A percentile compares a stretch with the other conserved stretches of the same genome.
phyloP scores from a whole-genome alignment of 2,329 filamentous ascomycete species.

The Penicillium aurantiogriseum region DNA sequence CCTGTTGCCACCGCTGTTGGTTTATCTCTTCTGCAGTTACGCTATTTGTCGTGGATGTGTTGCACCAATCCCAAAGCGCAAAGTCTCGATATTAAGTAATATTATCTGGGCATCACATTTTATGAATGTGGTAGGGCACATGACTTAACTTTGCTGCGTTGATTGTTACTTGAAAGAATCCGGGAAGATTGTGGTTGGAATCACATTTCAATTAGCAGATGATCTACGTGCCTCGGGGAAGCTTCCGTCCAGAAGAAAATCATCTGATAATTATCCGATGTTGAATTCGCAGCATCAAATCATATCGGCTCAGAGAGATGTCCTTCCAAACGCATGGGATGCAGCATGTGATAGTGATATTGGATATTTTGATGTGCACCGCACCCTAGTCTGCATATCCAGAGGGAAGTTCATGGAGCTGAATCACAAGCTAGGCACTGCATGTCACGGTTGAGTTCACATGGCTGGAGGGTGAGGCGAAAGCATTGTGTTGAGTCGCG shows the following conservation, averaged over 20 bases:
- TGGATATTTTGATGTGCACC: neutral
- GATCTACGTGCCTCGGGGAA: neutral
- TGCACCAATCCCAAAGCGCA: neutral
- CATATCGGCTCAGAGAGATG: too few species aligned
- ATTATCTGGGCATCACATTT: neutral
- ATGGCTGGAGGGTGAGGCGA: too few species aligned
- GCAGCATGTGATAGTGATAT: neutral
- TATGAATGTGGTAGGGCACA: neutral
- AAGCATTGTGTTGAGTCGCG: too few species aligned
- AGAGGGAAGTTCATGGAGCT: too few species aligned
- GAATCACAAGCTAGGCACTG: too few species aligned
- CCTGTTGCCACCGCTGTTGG: neutral
- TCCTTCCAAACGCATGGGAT: neutral
- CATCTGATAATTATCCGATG: neutral
- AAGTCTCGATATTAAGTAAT: neutral
- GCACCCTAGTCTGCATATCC: too few species aligned
- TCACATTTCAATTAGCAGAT: neutral
- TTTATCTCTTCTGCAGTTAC: neutral
- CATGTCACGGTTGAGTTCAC: too few species aligned
- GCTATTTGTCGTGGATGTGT: conserved; percentile 1
- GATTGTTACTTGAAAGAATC: neutral
- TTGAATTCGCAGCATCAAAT: neutral
- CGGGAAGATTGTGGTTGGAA: neutral
- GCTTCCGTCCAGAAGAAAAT: neutral
- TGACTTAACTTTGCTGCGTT: neutral